Evolutionary conservation across 2,329 filamentous ascomycete genomes (phyloP), one percentile per base, ranked within the genome.

Genomic region (Nigrospora osmanthi): DNA sequence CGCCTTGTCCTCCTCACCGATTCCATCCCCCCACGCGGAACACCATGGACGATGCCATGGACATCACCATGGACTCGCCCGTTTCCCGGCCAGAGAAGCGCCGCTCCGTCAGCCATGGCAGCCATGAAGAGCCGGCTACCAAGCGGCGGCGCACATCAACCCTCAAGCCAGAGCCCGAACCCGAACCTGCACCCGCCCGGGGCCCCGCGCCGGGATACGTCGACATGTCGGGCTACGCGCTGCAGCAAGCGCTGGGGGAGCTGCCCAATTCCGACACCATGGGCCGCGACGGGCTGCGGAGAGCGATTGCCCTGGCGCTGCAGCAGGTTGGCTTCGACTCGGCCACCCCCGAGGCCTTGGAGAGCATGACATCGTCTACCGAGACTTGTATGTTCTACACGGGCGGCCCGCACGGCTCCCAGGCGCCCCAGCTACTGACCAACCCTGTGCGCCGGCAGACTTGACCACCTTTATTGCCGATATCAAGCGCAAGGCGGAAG

Each of bases 301-400:
- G 78, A 42, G 74, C 77, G 11, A 75, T 83, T 45, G 73, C 71
- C 0, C 58, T 82, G 45, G 71, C 71, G 3, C 59, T 83, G 28
- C 62, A 74, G 36, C 73, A 81, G 48, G 73, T 81, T 34, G 80
- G 80, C 28, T 84, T 83, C 52, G 67, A 73, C 30, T 65, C 68
- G 23, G 72, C 78, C 13, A 72, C 67, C 1, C 67, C 70, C 9
- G 74, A 80, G 43, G 78, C 80, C 2, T 59, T 84, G 52, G 78
- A 83, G 57, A 73, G 73, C 51, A 76, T 83, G 37, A 71, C 76
- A 4, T 60, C 64, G 16, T 65, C 73, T 52, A 72, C 75, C 2
- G 80, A 83, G 54, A 69, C 70, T 5, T 84, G 80, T 83, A 58
- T 48, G 77, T 58, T 23, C 13, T 40, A 13, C 37, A 13, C 32